Evolutionary conservation across 176 grass and related monocot species (phyloP), one percentile per base, ranked within the genome.

Genomic region (Microstegium vimineum): DNA sequence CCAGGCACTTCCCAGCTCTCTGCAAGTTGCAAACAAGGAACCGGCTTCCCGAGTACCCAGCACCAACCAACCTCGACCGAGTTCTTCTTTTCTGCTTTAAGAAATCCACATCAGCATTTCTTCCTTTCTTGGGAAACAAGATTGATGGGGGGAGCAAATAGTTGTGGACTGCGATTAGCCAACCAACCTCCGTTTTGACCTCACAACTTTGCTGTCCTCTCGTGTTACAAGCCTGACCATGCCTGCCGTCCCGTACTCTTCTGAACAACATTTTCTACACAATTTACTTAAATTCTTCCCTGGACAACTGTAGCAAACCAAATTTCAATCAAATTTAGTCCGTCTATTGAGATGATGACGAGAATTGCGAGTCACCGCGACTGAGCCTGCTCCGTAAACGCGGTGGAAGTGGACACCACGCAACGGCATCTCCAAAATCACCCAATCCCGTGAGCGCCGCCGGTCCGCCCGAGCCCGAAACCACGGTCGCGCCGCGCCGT

Each of bases 71-170:
- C 5, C 36, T 37, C 35, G 35, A 37, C 8, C n/a, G 13, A 45
- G 52, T 25, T 27, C 34, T 20, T 62, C 8, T 23, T 22, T 57
- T 59, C 3, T 32, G 15, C 45, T 41, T 28, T 52, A 40, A 47
- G 6, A 62, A 68, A 33, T n/a, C n/a, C 26, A 18, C 26, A 17
- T n/a, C 26, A 6, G 40, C 40, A 15, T 20, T 23, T n/a, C 43
- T 78, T 83, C 61, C 73, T 88, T 88, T 82, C 73, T 82, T 87
- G 79, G 52, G 64, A 77, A 77, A 52, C 86, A 83, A 83, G 80
- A 54, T 26, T 32, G 12, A 32, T 1, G 31, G 14, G 46, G 11
- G 10, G 13, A 12, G 30, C 22, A 47, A 5, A 5, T 10, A 59
- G 45, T 13, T 12, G 46, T 31, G 46, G 40, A 27, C 77, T 1